These are phyloP conservation scores for Luffa aegyptiaca DNA, from an alignment of 306 rosid genomes.

Conservation along the genomic window DNA sequence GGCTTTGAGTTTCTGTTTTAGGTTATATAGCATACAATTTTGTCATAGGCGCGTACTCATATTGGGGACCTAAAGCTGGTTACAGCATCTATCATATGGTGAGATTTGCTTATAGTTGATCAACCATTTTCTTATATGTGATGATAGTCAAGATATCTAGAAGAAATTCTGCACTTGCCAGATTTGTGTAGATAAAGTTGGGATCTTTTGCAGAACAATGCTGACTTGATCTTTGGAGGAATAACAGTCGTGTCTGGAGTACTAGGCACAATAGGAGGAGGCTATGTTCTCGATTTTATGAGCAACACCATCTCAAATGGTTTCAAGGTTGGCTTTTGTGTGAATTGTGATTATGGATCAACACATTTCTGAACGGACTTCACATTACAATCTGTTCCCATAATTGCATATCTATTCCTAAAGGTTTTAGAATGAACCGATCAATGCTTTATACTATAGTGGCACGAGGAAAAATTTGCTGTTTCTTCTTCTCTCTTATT, in stretches of 20 bases:
- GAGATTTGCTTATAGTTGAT: constrained; percentile 16
- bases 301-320: constrained; percentile 64
- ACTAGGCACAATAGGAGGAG: constrained; percentile 79
- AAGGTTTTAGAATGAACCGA: neutral
- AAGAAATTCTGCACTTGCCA: neutral
- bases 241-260: constrained; percentile 76
- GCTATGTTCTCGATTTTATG: constrained; percentile 70
- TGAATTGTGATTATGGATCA: constrained; percentile 3
- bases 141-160: constrained; percentile 2
- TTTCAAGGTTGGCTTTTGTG: constrained; percentile 57
- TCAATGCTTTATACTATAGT: neutral
- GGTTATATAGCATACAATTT: constrained; percentile 78
- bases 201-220: constrained; percentile 41
- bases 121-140: neutral
- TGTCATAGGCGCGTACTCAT: constrained; percentile 92
- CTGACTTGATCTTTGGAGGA: constrained; percentile 85
- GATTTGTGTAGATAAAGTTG: neutral
- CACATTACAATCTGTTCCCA: neutral
- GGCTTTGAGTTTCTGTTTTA: constrained; percentile 8
- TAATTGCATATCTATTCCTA: neutral
- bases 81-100: constrained; percentile 74
- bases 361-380: neutral
- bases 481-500: neutral
- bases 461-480: neutral
- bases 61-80: constrained; percentile 98